Evolutionary conservation across 371 early-diverging fungal species (phyloP), one percentile per base, ranked within the genome.

Genomic region (Rhizopus sp.): DNA sequence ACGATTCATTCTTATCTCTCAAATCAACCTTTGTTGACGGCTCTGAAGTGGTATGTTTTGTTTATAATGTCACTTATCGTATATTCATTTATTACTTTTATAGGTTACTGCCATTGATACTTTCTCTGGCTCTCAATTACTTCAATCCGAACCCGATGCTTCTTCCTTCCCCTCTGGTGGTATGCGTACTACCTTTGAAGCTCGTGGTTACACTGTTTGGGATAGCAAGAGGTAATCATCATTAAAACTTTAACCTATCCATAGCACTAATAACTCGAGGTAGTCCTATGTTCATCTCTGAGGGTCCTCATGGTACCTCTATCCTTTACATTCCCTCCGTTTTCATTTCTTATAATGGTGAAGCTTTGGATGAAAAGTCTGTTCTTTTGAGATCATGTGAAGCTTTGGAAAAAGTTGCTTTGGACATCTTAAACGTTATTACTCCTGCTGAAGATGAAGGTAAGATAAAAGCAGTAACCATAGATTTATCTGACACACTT

Each of bases 161-260:
- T 97, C 97, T n/a, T 93, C 94, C 47, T 98, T 98, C 89, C 99
- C 99, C 60, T 93, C 93, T 57, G 99, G 99, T 72, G 97, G 99
- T 67, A 93, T 96, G 88, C 89, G 97, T 65, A 82, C 92, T 60
- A 98, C 99, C 55, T 98, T 98, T 72, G 97, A 98, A 83, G 99
- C 97, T 56, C 93, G 97, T 75, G 97, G 99, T 60, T 98, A 98
- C 85, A 98, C 97, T 63, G 92, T 96, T 70, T 98, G 99, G 99
- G 97, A 97, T 75, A 94, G 97, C 39, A 90, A 77, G 68, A 80
- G 80, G 80, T 79, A 72, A 54, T n/a, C n/a, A n/a, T 23, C 16
- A 29, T 46, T 46, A 53, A 29, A 29, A 8, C 9, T 48, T 13
- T 46, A 38, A 52, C 34, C 40, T 7, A 29, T 3, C 32, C n/a